Conservation (phyloP, 306 rosid genomes). For the Prunus campanulata region DNA sequence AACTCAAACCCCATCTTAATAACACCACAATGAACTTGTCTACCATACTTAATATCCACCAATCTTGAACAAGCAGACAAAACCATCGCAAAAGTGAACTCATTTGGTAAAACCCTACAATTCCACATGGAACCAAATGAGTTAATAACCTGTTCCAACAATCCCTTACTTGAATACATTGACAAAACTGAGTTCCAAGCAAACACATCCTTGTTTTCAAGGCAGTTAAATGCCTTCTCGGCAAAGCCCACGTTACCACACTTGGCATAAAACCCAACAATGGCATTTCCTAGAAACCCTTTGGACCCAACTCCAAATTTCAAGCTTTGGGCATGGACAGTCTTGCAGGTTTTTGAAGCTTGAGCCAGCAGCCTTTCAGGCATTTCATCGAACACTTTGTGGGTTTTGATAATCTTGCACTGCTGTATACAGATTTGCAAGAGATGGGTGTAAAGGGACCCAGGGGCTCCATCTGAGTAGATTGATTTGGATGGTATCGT, state of each 20-base stretch:
- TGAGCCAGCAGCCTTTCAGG: slow-evolving; percentile 28
- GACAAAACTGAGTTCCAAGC: slow-evolving; percentile 67
- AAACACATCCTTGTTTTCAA: slow-evolving; percentile 49
- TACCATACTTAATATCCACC: slow-evolving; percentile 43
- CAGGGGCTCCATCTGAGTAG: neutral
- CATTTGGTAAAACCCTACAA: slow-evolving; percentile 40
- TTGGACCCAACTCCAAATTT: slow-evolving; percentile 36
- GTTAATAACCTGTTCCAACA: slow-evolving; percentile 25
- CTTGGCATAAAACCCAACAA: slow-evolving; percentile 55
- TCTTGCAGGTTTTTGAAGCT: slow-evolving; percentile 34
- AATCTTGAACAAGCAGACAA: slow-evolving; percentile 58
- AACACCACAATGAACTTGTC: slow-evolving; percentile 44
- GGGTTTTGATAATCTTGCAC: slow-evolving; percentile 37
- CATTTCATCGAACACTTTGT: slow-evolving; percentile 38
- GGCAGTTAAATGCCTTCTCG: slow-evolving; percentile 44
- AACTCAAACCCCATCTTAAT: slow-evolving; percentile 49
- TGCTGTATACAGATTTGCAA: slow-evolving; percentile 31
- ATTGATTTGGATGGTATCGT: slow-evolving; percentile 4
- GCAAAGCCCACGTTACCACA: slow-evolving; percentile 44
- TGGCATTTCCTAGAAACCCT: slow-evolving; percentile 51
- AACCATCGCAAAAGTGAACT: slow-evolving; percentile 55
- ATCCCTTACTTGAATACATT: slow-evolving; percentile 42
- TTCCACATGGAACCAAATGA: slow-evolving; percentile 38
- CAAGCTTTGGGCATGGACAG: slow-evolving; percentile 45
- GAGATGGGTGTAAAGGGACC: slow-evolving; percentile 11